Percentiles rank a stretch among this genome's conserved stretches.
Conservation (phyloP, 1,139 yeast species). For the Pichia sp. region DNA sequence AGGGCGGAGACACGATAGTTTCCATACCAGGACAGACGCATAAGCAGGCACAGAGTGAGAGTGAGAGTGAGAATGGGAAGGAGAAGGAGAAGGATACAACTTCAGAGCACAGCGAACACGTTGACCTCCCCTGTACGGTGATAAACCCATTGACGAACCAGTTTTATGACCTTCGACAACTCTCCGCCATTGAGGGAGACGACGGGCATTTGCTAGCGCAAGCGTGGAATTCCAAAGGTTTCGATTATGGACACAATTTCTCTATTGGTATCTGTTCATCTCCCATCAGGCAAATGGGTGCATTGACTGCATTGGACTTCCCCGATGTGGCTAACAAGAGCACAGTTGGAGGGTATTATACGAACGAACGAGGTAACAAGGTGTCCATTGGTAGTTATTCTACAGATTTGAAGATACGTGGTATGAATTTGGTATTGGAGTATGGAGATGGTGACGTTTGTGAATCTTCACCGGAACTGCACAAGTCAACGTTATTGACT, state of each 20-base stretch:
- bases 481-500: slow-evolving; percentile 60
- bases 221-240: slow-evolving; percentile 66
- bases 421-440: slow-evolving; percentile 62
- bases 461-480: slow-evolving; percentile 34
- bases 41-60: not conserved
- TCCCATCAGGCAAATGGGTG: slow-evolving; percentile 33
- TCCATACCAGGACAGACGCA: too few species aligned
- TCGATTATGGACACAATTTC: slow-evolving; percentile 66
- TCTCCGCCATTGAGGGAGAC: slow-evolving; percentile 41
- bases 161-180: slow-evolving; percentile 47
- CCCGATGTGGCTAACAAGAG: slow-evolving; percentile 40
- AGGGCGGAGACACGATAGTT: too few species aligned
- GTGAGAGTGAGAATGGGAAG: slow-evolving; percentile 28
- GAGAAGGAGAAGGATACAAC: too few species aligned
- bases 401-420: slow-evolving; percentile 58
- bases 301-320: slow-evolving; percentile 29
- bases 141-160: slow-evolving; percentile 45
- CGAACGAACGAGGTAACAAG: slow-evolving; percentile 27
- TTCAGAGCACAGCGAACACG: too few species aligned
- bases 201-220: slow-evolving; percentile 16
- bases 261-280: slow-evolving; percentile 75
- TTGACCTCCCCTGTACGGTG: slow-evolving; percentile 57
- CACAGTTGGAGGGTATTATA: slow-evolving; percentile 61
- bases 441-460: slow-evolving; percentile 73
- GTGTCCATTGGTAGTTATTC: slow-evolving; percentile 63